Base-by-base conservation (phyloP, 768 basidiomycete genomes). In the Candolleomyces eurysporus region DNA sequence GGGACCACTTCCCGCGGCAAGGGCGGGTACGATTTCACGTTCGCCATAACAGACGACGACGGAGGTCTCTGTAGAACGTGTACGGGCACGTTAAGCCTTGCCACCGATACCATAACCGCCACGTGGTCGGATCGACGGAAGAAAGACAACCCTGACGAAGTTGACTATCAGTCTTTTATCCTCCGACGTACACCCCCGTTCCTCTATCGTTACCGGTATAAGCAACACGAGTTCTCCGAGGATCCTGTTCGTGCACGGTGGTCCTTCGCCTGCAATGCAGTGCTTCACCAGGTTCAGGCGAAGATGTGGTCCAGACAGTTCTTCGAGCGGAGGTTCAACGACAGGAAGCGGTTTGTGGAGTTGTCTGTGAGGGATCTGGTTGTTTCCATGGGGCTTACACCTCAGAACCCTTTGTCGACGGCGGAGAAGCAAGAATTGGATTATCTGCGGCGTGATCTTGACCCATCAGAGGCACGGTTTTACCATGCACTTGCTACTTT, bases 391-490 rank as follows among this genome's bases (percentile, higher is more conserved):
- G 66, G 69, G 11, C 63, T 75, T 21, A 75, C 73, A 16, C 73
- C 73, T 9, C 72, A 72, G 51, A 62, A 66, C 3, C 72, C 73
- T 5, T 64, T 75, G 40, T 68, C 63, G 17, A 54, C 57, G 22
- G 63, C 61, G 21, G 75, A 76, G 57, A 67, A 60, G 17, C 67
- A 64, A 8, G 73, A 75, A 55, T 63, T 73, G 50, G 70, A 74
- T 17, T 71, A 71, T 61, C 65, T 75, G 26, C 61, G 73, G 52
- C 66, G 68, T 39, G 66, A 71, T 30, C 61, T 76, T 40, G 69
- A 73, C 55, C 75, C 74, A 21, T 71, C 71, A 16, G 70, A 75
- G 52, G 73, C 75, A 36, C 65, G 75, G 11, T 73, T 76, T 53
- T 76, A 74, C 59, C 70, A 72, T 46, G 71, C 74, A 0, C 57